Evolutionary conservation across 2,329 filamentous ascomycete species (phyloP).

Genomic region (Claviceps spartinae): DNA sequence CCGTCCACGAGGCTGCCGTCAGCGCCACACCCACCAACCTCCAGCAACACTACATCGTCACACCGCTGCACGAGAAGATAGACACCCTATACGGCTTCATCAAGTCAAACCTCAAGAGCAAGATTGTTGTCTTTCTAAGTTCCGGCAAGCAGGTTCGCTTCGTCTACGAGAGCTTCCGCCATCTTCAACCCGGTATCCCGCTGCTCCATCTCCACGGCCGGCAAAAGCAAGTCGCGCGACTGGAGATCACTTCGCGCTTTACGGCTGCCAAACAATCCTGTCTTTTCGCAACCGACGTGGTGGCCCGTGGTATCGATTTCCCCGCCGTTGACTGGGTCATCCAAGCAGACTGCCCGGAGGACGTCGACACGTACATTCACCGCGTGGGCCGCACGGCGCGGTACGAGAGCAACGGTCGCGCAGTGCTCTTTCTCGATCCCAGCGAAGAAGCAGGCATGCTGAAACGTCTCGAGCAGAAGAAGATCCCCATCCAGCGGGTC

Average conservation of each 20-base stretch:
- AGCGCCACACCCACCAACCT: conserved; percentile 71
- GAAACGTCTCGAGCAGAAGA: conserved; percentile 71
- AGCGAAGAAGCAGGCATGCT: conserved; percentile 90
- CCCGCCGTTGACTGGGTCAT: conserved; percentile 97
- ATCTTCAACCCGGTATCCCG: conserved; percentile 87
- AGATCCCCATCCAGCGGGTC: conserved; percentile 75
- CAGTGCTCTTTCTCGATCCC: conserved; percentile 82
- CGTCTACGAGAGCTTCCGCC: conserved; percentile 83
- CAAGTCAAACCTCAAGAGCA: conserved; percentile 77
- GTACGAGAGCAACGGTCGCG: conserved; percentile 75
- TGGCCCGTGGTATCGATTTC: conserved; percentile 88
- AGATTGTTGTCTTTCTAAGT: conserved; percentile 90
- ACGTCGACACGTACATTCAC: conserved; percentile 96
- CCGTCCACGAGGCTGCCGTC: conserved; percentile 73
- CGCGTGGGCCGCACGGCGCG: conserved; percentile 89
- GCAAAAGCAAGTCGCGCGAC: conserved; percentile 78
- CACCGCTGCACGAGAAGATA: conserved; percentile 75
- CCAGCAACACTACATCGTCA: conserved; percentile 83
- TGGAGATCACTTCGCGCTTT: conserved; percentile 81
- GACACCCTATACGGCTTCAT: conserved; percentile 91
- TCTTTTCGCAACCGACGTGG: conserved; percentile 89
- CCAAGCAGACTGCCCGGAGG: conserved; percentile 94
- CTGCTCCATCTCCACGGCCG: conserved; percentile 85
- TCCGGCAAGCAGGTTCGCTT: conserved; percentile 95
- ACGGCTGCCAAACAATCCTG: conserved; percentile 69